Conservation (phyloP, 306 rosid species). For the Pyrus pyrifolia region DNA sequence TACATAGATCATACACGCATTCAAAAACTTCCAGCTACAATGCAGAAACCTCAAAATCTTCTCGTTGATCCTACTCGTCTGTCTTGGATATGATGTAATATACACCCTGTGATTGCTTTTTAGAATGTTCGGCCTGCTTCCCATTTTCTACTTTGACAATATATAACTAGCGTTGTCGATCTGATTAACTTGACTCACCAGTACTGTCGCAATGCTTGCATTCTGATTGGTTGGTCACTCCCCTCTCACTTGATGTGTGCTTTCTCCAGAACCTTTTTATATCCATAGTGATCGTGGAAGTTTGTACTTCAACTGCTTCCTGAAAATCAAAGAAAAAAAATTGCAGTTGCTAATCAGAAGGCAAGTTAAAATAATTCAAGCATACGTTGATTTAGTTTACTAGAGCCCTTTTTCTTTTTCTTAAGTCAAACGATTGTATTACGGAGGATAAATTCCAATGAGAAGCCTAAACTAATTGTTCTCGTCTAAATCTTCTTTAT, state of each 20-base stretch:
- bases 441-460: too few species aligned
- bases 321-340: slow-evolving; percentile 29
- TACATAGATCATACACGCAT: not conserved
- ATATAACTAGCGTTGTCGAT: not conserved
- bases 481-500: not conserved
- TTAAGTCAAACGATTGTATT: not conserved
- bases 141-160: not conserved
- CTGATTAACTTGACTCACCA: not conserved
- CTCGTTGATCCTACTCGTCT: not conserved
- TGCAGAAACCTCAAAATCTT: not conserved
- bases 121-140: not conserved
- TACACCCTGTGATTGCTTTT: not conserved
- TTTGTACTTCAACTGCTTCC: slow-evolving; percentile 49
- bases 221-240: slow-evolving; percentile 27
- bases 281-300: slow-evolving; percentile 30
- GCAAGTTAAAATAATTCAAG: not conserved
- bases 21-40: not conserved
- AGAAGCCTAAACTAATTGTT: not conserved
- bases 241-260: slow-evolving; percentile 24
- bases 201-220: slow-evolving; percentile 4
- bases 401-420: not conserved
- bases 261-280: slow-evolving; percentile 42
- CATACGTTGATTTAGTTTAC: not conserved
- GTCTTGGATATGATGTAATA: not conserved
- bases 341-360: slow-evolving; percentile 1